These are phyloP conservation scores for Leishmania lainsoni DNA, from an alignment of 208 protist species.

Conservation along the genomic window DNA sequence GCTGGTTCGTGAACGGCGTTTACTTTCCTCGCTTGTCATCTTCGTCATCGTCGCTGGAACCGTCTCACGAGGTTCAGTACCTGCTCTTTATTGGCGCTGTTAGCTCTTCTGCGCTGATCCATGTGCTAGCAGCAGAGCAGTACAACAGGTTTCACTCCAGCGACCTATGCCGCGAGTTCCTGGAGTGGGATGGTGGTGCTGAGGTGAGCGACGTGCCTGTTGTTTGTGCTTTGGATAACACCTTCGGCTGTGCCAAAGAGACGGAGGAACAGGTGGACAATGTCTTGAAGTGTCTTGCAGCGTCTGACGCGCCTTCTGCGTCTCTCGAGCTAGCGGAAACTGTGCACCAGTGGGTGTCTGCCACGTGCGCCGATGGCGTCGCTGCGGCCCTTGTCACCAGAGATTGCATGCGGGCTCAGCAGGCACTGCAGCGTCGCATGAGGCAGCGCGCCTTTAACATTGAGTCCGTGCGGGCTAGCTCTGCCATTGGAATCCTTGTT, in stretches of 20 bases:
- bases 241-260: constrained; percentile 21
- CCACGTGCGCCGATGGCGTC: constrained; percentile 7
- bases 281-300: not conserved
- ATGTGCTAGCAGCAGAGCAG: constrained; percentile 62
- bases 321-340: not conserved
- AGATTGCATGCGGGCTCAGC: constrained; percentile 25
- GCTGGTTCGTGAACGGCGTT: constrained; percentile 76
- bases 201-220: constrained; percentile 18
- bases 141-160: constrained; percentile 79
- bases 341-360: constrained; percentile 4
- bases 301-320: not conserved
- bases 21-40: constrained; percentile 41
- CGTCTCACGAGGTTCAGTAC: constrained; percentile 42
- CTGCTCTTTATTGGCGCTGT: constrained; percentile 72
- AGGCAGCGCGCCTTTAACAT: constrained; percentile 83
- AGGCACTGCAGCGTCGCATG: constrained; percentile 48
- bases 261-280: not conserved
- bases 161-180: constrained; percentile 39
- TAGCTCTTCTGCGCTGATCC: constrained; percentile 45
- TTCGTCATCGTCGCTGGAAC: not conserved
- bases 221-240: constrained; percentile 58
- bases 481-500: constrained; percentile 88
- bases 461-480: constrained; percentile 72
- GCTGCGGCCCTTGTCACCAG: constrained; percentile 20
- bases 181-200: constrained; percentile 34